Evolutionary conservation across 2,329 filamentous ascomycete genomes (phyloP).

Genomic region (Metarhizium robertsii): DNA sequence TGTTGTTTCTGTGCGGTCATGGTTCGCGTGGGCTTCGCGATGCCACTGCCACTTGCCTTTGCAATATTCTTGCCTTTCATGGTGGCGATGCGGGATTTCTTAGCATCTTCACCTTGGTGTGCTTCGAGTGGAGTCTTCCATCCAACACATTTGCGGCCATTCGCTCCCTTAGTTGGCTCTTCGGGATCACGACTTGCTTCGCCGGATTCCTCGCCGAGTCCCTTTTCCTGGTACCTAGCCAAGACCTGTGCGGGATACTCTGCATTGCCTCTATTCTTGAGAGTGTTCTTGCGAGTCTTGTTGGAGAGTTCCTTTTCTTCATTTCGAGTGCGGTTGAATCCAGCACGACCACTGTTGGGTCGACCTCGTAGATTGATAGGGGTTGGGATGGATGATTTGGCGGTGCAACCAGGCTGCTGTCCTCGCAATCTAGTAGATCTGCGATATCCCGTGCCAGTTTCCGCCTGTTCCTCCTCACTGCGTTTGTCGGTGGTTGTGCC

Average conservation of each 20-base stretch:
- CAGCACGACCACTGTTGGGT: constrained; percentile 12
- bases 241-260: constrained; percentile 25
- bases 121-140: constrained; percentile 25
- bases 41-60: constrained; percentile 16
- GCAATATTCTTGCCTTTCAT: constrained; percentile 12
- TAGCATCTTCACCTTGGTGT: constrained; percentile 16
- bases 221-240: constrained; percentile 18
- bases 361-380: constrained; percentile 22
- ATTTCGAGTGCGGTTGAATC: constrained; percentile 13
- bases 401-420: constrained; percentile 8
- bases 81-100: constrained; percentile 12
- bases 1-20: constrained; percentile 15
- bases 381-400: constrained; percentile 25
- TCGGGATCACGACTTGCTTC: not conserved
- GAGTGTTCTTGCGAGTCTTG: constrained; percentile 25
- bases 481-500: not conserved
- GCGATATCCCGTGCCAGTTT: constrained; percentile 12
- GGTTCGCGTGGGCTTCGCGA: constrained; percentile 19
- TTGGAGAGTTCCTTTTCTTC: constrained; percentile 23
- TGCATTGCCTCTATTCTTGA: constrained; percentile 24
- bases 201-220: constrained; percentile 9
- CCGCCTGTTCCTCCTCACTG: constrained; percentile 10
- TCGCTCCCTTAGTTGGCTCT: constrained; percentile 4
- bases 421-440: constrained; percentile 24
- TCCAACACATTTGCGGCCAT: constrained; percentile 20